A percentile compares a stretch with the other conserved stretches of the same genome.
These are phyloP conservation scores for Aurantiochytrium sp. DNA, from an alignment of 108 stramenopile species.

Conservation along the genomic window DNA sequence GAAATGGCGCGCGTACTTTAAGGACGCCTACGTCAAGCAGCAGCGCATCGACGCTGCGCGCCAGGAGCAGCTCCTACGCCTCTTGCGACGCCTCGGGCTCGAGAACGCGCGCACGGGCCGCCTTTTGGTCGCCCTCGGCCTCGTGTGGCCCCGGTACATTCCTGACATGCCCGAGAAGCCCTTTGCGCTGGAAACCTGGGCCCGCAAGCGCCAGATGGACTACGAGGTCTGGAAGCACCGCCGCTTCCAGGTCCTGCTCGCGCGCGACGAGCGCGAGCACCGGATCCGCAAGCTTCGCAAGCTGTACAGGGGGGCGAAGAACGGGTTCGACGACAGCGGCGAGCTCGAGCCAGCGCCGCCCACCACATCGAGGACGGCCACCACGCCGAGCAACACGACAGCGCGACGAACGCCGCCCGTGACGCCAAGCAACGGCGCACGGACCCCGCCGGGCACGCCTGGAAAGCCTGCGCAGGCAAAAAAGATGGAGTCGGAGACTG, in stretches of 20 bases:
- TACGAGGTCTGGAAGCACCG: neutral
- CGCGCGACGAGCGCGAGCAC: neutral
- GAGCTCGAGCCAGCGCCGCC: neutral
- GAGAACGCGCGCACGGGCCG: conserved; percentile 5
- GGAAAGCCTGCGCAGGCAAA: no score
- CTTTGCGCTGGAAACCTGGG: neutral
- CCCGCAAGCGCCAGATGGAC: neutral
- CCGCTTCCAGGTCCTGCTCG: neutral
- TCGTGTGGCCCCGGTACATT: conserved; percentile 16
- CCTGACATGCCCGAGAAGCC: conserved; percentile 22
- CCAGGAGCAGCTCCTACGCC: neutral
- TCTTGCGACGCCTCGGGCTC: neutral
- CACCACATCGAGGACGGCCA: no score
- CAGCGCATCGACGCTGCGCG: neutral
- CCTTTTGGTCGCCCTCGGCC: neutral
- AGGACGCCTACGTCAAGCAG: neutral
- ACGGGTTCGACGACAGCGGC: neutral
- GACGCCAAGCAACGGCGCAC: no score
- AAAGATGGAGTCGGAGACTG: no score
- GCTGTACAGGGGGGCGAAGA: neutral
- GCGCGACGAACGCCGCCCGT: no score
- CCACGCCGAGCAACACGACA: no score
- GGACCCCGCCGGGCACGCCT: no score
- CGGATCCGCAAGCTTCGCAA: neutral
- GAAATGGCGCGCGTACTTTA: neutral